Percentiles rank a stretch among this genome's conserved stretches.
These are phyloP conservation scores for Selenicereus undatus DNA, from an alignment of 148 eudicot species.

Conservation along the genomic window DNA sequence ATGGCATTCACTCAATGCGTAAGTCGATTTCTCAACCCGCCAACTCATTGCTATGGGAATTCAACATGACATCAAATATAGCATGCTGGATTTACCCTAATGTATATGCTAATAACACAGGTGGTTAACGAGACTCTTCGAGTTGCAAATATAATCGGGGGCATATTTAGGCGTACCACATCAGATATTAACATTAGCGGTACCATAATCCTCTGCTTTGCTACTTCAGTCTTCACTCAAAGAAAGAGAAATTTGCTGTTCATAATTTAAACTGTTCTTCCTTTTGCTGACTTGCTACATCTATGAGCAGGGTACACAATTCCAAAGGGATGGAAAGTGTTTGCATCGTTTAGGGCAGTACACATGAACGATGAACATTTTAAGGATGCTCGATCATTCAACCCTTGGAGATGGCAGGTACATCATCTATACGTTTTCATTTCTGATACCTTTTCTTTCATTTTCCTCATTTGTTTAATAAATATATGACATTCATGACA, in stretches of 20 bases:
- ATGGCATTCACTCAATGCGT: slow-evolving; percentile 99
- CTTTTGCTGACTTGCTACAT: not conserved
- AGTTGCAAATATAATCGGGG: slow-evolving; percentile 87
- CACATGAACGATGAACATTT: slow-evolving; percentile 73
- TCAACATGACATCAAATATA: not conserved
- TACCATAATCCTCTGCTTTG: slow-evolving; percentile 9
- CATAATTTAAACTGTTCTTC: not conserved
- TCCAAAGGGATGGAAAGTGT: slow-evolving; percentile 95
- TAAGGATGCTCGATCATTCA: slow-evolving; percentile 82
- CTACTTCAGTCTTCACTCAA: not conserved
- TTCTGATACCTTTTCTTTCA: too few species aligned
- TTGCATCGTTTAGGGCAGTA: slow-evolving; percentile 82
- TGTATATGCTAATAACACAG: slow-evolving; percentile 27
- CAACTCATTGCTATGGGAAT: not conserved
- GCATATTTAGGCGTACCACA: slow-evolving; percentile 82
- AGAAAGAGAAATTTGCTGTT: not conserved
- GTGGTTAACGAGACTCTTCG: slow-evolving; percentile 89
- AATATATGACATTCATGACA: not conserved
- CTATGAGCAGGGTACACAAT: slow-evolving; percentile 64
- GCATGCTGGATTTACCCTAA: too few species aligned
- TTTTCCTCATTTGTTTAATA: not conserved
- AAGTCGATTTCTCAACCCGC: slow-evolving; percentile 25
- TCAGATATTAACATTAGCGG: slow-evolving; percentile 70
- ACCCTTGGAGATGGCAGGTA: slow-evolving; percentile 99
- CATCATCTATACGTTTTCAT: not conserved